Base-by-base conservation (phyloP, 257 asterid genomes). In the Nicotiana noctiflora region DNA sequence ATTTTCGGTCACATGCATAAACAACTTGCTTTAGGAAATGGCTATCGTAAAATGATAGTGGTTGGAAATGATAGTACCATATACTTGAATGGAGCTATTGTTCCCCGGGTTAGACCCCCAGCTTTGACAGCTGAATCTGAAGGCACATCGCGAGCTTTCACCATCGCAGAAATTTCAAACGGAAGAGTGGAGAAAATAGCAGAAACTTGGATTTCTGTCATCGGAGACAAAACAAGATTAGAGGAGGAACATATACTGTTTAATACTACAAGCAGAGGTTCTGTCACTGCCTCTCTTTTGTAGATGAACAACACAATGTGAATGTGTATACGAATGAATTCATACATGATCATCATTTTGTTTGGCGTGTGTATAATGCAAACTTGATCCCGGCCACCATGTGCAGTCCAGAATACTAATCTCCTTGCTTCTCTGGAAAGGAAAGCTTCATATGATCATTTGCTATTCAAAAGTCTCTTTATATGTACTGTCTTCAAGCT, bases 1-100 rank as follows among this genome's bases (percentile, higher is more conserved):
- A 97, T 92, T 85, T 95, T 93, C 82, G 99, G 99, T 61, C 99
- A 95, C 94, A 93, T 93, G 98, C 97, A 95, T 77, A 93, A 95
- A 82, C 84, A 79, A 76, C 91, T 95, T 77, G 93, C 93, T 57
- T 76, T 72, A 88, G 92, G 97, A 80, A 85, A 82, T 31, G 98
- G 92, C 81, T 83, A 82, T 82, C 93, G 97, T 37, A 92, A 92
- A 85, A 95, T 95, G 99, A 68, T 95, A 61, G 97, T 89, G 77
- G 88, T 88, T 51, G 96, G 92, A 68, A 91, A 89, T 34, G 94
- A 92, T 84, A 84, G 82, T 72, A 89, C 81, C 59, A 82, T 90
- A 77, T 92, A 92, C 83, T 90, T 95, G 79, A 95, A 93, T 6
- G 98, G 99, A 44, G 99, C 97, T 10, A 82, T 93, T 68, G 97